Evolutionary conservation across 306 rosid genomes (phyloP).

Genomic region (Lupinus albus): DNA sequence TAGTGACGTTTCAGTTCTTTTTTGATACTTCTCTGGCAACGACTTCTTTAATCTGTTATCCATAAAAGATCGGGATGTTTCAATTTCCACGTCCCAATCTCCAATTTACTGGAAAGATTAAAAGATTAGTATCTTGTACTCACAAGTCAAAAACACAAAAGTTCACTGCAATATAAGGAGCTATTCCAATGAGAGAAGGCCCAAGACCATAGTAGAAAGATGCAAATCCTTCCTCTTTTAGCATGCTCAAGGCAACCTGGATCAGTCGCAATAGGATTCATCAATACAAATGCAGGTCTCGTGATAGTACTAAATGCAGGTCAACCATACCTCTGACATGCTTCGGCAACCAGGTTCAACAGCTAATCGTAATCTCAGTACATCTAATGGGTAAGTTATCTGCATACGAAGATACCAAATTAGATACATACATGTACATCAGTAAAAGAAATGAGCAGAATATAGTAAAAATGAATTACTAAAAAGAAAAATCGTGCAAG

Average conservation of each 20-base stretch:
- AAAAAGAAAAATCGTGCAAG: not conserved
- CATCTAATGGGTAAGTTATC: constrained; percentile 92
- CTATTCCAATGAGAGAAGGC: constrained; percentile 84
- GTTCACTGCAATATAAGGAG: constrained; percentile 92
- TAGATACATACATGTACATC: constrained; percentile 8
- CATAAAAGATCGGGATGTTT: constrained; percentile 37
- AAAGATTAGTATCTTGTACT: constrained; percentile 42
- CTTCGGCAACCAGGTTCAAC: constrained; percentile 91
- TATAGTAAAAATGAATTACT: not conserved
- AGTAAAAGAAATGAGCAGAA: constrained; percentile 11
- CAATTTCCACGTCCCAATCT: constrained; percentile 23
- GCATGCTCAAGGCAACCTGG: constrained; percentile 81
- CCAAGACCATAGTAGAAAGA: constrained; percentile 91
- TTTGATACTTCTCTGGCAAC: constrained; percentile 77
- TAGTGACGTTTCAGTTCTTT: constrained; percentile 71
- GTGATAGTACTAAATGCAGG: constrained; percentile 25
- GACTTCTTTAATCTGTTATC: constrained; percentile 80
- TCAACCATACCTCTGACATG: constrained; percentile 76
- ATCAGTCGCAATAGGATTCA: constrained; percentile 48
- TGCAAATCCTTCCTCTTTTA: constrained; percentile 78
- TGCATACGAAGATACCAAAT: constrained; percentile 44
- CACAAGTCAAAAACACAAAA: constrained; percentile 89
- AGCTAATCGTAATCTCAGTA: constrained; percentile 81
- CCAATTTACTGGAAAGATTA: constrained; percentile 36
- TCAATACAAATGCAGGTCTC: constrained; percentile 23